phyloP scores from a whole-genome alignment of 1,284 basidiomycete genomes.

The Mycosarcoma mackinlayi region DNA sequence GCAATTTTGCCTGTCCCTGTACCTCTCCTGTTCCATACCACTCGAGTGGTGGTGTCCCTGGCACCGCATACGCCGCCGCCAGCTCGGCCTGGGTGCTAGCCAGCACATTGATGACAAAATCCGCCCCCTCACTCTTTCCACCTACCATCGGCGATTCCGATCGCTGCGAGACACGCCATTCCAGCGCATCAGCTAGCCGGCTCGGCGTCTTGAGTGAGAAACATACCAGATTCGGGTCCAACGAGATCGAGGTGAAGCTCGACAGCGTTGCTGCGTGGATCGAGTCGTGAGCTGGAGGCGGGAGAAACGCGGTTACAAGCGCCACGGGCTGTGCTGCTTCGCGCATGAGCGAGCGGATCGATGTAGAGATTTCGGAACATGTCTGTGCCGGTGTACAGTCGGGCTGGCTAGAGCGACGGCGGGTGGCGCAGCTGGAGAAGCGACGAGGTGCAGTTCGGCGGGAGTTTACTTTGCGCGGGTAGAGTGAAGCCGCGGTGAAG shows the following conservation, averaged over 20 bases:
- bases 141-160: too few relatives aligned
- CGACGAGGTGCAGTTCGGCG: too few relatives aligned
- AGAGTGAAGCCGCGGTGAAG: not conserved
- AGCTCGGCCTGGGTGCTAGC: conserved; percentile 4
- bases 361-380: not conserved
- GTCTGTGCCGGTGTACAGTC: not conserved
- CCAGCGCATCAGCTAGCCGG: conserved; percentile 23
- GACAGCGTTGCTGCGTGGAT: conserved; percentile 48
- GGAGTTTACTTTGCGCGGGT: too few relatives aligned
- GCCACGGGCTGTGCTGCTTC: conserved; percentile 41
- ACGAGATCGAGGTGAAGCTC: conserved; percentile 33
- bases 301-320: conserved; percentile 34
- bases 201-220: conserved; percentile 41
- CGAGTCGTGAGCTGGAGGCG: not conserved
- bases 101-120: conserved; percentile 25
- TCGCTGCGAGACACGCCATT: not conserved
- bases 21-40: not conserved
- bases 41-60: conserved; percentile 18
- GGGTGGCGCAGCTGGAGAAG: not conserved
- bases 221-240: conserved; percentile 32
- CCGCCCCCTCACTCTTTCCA: conserved; percentile 4
- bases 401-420: not conserved
- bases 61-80: conserved; percentile 27
- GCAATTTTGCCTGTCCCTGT: not conserved
- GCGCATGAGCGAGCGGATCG: conserved; percentile 38